Percentiles rank a stretch among this genome's conserved stretches.
Conservation (phyloP, 176 grass and related monocot genomes). For the Olyra latifolia region DNA sequence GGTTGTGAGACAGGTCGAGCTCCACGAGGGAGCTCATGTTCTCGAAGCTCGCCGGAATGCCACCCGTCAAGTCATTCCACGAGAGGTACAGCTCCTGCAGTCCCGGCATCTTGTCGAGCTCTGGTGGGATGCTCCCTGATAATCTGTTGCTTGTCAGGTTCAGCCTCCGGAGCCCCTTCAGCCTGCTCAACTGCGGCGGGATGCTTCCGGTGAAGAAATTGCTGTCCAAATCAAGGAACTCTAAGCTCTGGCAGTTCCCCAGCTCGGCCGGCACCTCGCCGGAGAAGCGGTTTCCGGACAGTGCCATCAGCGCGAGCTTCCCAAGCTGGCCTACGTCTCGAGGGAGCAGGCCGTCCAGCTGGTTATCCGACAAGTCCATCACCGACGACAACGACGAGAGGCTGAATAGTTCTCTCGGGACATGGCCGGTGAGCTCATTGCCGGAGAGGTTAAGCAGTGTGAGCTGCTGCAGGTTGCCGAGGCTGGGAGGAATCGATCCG, state of each 20-base stretch:
- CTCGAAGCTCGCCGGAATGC: background rate
- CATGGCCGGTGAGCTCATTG: slow-evolving; percentile 1
- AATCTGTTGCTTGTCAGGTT: slow-evolving; percentile 44
- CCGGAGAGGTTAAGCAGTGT: slow-evolving; percentile 12
- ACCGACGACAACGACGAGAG: background rate
- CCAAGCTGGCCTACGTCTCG: slow-evolving; percentile 4
- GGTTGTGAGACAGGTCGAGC: slow-evolving; percentile 48
- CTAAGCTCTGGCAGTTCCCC: slow-evolving; percentile 41
- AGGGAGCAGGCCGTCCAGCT: slow-evolving; percentile 36
- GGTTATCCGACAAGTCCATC: slow-evolving; percentile 52
- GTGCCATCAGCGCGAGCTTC: slow-evolving; percentile 34
- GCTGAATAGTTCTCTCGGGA: slow-evolving; percentile 14
- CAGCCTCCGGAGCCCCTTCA: slow-evolving; percentile 48
- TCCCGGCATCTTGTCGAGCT: slow-evolving; percentile 34
- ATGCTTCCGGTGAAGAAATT: slow-evolving; percentile 44
- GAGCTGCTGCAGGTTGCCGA: slow-evolving; percentile 3
- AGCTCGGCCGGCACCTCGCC: slow-evolving; percentile 34
- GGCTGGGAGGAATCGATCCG: slow-evolving; percentile 23
- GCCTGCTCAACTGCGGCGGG: slow-evolving; percentile 13
- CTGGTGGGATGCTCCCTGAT: slow-evolving; percentile 40
- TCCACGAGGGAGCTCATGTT: background rate
- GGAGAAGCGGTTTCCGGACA: slow-evolving; percentile 37
- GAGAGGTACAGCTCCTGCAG: slow-evolving; percentile 41
- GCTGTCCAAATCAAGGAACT: slow-evolving; percentile 44
- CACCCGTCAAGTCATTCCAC: slow-evolving; percentile 29